Evolutionary conservation across 2,329 filamentous ascomycete species (phyloP).

Genomic region (Cryphonectria nitschkei): DNA sequence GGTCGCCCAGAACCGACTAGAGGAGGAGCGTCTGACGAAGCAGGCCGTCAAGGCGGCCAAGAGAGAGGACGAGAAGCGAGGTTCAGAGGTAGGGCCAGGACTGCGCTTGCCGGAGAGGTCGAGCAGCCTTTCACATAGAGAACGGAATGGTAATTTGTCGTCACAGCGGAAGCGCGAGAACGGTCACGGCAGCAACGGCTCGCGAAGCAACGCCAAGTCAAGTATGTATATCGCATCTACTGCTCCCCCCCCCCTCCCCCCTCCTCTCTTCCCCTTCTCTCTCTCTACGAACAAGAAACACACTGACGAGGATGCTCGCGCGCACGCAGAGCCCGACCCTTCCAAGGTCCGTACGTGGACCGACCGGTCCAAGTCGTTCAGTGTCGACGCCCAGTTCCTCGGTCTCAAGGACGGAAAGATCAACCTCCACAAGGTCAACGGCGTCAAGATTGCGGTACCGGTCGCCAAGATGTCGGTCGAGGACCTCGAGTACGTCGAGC

Average conservation of each 20-base stretch:
- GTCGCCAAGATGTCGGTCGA: slow-evolving; percentile 93
- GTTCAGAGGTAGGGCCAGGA: slow-evolving; percentile 76
- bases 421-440: slow-evolving; percentile 96
- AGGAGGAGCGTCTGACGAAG: slow-evolving; percentile 83
- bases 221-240: slow-evolving; percentile 59
- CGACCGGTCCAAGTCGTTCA: slow-evolving; percentile 93
- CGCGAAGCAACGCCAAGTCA: slow-evolving; percentile 65
- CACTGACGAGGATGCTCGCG: not conserved
- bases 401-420: slow-evolving; percentile 95
- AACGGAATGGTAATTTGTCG: slow-evolving; percentile 67
- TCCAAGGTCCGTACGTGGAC: slow-evolving; percentile 90
- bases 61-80: slow-evolving; percentile 57
- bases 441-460: slow-evolving; percentile 96
- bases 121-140: slow-evolving; percentile 74
- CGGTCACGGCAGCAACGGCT: slow-evolving; percentile 58
- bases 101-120: slow-evolving; percentile 76
- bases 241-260: too few species aligned
- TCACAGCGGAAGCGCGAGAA: slow-evolving; percentile 75
- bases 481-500: slow-evolving; percentile 94
- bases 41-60: slow-evolving; percentile 69
- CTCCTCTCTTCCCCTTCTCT: too few species aligned
- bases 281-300: not conserved
- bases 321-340: slow-evolving; percentile 72
- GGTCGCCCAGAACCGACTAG: slow-evolving; percentile 76
- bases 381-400: slow-evolving; percentile 94